These are phyloP conservation scores for Wilcoxina mikolae DNA, from an alignment of 495 filamentous ascomycete species.

Conservation along the genomic window DNA sequence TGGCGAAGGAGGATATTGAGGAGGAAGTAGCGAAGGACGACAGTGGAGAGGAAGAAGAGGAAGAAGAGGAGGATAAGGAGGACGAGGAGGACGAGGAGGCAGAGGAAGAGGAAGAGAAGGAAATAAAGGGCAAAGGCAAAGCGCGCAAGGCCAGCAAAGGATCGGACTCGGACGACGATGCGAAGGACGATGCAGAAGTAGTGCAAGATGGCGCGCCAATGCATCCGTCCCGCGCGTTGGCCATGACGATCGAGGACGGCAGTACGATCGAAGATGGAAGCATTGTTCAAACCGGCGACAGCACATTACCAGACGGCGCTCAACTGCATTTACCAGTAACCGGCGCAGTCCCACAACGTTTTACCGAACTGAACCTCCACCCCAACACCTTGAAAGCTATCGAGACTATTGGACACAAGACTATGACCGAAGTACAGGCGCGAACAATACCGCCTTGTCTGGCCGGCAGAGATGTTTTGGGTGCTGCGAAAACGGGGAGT, in stretches of 20 bases:
- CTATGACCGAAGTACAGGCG: slow-evolving; percentile 91
- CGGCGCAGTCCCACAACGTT: slow-evolving; percentile 43
- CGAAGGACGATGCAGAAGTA: slow-evolving; percentile 17
- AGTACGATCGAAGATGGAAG: slow-evolving; percentile 2
- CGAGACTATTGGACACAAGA: slow-evolving; percentile 77
- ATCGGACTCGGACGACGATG: slow-evolving; percentile 5
- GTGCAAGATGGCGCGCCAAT: slow-evolving; percentile 16
- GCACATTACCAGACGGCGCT: slow-evolving; percentile 38
- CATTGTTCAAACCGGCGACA: slow-evolving; percentile 17
- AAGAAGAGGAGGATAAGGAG: slow-evolving; percentile 6
- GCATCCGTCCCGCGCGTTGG: neutral
- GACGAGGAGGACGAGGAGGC: slow-evolving; percentile 19
- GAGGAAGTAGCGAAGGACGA: slow-evolving; percentile 1
- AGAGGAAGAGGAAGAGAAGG: slow-evolving; percentile 32
- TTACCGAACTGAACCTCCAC: slow-evolving; percentile 71
- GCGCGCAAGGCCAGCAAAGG: too few relatives aligned
- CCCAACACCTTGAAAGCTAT: slow-evolving; percentile 80
- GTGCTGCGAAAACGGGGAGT: slow-evolving; percentile 90
- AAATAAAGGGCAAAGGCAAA: slow-evolving; percentile 24
- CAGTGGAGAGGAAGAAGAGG: slow-evolving; percentile 2
- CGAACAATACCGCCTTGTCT: slow-evolving; percentile 75
- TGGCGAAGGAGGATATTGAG: neutral
- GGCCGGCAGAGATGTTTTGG: slow-evolving; percentile 83
- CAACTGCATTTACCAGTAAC: slow-evolving; percentile 43
- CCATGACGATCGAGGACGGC: slow-evolving; percentile 4